Evolutionary conservation across 208 protist species (phyloP), one percentile per base, ranked within the genome.

Genomic region (Acanthamoeba culbertsoni): DNA sequence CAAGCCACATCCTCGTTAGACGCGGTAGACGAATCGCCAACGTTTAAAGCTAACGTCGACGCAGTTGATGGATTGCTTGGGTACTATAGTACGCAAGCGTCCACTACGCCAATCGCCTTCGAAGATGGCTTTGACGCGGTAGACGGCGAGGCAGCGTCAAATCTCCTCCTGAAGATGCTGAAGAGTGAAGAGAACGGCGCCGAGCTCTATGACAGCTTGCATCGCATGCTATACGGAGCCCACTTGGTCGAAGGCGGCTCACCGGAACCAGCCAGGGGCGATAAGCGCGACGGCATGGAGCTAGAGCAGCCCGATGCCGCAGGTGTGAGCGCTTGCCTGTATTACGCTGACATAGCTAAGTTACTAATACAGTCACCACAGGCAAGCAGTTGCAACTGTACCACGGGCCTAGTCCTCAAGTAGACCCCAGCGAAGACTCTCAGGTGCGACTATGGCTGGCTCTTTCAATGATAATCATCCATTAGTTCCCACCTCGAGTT

Each of bases 181-280:
- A 82, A 82, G 42, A 82, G 71, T 43, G 71, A 82, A 8, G 71
- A 82, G 71, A 82, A 82, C 71, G 71, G 71, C 71, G 40, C 71
- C 42, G 71, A 82, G 71, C 71, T 82, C 23, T 82, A 82, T 31
- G 71, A 82, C n/a, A 82, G 71, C 42, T 43, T 82, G 2, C 71
- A 82, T 8, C 35, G 71, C 0, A 45, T 82, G 42, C 71, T 82
- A 20, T 53, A 82, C 71, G 71, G 71, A 14, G 37, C 65, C 23
- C 71, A 43, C 18, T 10, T 7, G 1, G 20, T 40, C 1, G 68
- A 16, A 2, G 51, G 14, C 51, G 51, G 14, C 51, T 59, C n/a
- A n/a, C n/a, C n/a, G n/a, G n/a, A n/a, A n/a, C n/a, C n/a, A n/a
- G n/a, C n/a, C n/a, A n/a, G n/a, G n/a, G n/a, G n/a, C n/a, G n/a